Evolutionary conservation across 2,329 filamentous ascomycete species (phyloP), one percentile per base, ranked within the genome.

Genomic region (Pseudopyricularia cyperi): DNA sequence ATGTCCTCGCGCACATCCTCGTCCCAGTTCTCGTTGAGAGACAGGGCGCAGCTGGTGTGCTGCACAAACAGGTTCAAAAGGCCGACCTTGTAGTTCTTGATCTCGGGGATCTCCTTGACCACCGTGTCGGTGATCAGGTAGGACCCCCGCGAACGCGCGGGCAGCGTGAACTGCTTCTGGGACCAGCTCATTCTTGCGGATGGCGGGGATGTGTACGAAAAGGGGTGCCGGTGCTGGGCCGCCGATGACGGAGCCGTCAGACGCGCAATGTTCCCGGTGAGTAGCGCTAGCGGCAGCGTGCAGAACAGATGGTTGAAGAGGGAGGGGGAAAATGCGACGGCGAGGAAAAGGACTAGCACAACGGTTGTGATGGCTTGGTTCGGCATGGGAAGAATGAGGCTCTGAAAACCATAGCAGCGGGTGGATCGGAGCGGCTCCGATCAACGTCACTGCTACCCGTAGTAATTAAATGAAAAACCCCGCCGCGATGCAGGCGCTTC

Each of bases 1-100:
- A 97, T 95, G 68, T 98, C 89, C 39, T 77, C 78, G 54, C 89
- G 79, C n/a, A 98, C 93, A 69, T 94, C 88, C 52, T 67, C 66
- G 63, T 90, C 87, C 68, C 79, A 84, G 71, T 97, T 97, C 76
- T 98, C 93, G 65, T 98, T 98, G 61, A 98, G 71, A 55, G 81
- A 87, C 51, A 98, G 75, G 12, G 87, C 93, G 68, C 89, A 95
- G 62, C 82, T 89, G 5, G 93, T 98, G 70, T 98, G 93, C 70
- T 98, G 91, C 52, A 97, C 77, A 67, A 97, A 98, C 47, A 98
- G 76, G 66, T 95, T 83, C 56, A 97, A 71, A 55, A 95, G 70
- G 46, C 89, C 89, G 59, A 93, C 80, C 66, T 91, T 91, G 77
- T 95, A 95, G 58, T 79, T 66, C 54, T 75, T 74, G 57, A 97